Evolutionary conservation across 2,329 filamentous ascomycete genomes (phyloP).

Genomic region (Sarocladium oryzae): DNA sequence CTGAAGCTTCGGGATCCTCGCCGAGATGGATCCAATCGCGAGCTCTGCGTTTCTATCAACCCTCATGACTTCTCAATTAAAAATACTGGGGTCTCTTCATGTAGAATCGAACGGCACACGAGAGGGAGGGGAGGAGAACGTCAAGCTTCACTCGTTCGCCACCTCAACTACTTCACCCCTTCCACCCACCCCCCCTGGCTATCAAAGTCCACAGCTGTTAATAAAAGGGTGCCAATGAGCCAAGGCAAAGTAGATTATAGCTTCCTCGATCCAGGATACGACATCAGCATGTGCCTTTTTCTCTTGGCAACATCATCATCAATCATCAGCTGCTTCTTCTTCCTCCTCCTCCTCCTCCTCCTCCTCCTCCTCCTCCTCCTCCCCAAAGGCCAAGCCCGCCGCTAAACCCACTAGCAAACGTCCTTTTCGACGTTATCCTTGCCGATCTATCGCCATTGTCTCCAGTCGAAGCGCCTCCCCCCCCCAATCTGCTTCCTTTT

Average conservation of each 20-base stretch:
- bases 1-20: neutral
- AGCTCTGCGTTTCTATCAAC: neutral
- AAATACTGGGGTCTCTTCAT: no score
- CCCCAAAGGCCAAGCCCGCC: neutral
- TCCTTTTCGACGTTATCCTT: neutral
- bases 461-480: no score
- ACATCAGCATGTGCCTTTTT: neutral
- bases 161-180: neutral
- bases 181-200: neutral
- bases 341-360: no score
- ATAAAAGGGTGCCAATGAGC: neutral
- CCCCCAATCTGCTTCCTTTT: neutral
- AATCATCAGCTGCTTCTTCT: no score
- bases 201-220: neutral
- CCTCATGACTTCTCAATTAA: neutral
- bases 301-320: neutral
- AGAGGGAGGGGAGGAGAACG: neutral
- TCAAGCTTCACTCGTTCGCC: neutral
- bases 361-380: no score
- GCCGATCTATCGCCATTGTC: constrained; percentile 7
- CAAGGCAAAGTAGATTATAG: neutral
- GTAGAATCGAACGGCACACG: no score
- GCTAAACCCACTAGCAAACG: neutral
- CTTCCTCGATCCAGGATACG: neutral
- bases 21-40: neutral